Base-by-base conservation (phyloP, 306 rosid genomes). In the Vicia faba region DNA sequence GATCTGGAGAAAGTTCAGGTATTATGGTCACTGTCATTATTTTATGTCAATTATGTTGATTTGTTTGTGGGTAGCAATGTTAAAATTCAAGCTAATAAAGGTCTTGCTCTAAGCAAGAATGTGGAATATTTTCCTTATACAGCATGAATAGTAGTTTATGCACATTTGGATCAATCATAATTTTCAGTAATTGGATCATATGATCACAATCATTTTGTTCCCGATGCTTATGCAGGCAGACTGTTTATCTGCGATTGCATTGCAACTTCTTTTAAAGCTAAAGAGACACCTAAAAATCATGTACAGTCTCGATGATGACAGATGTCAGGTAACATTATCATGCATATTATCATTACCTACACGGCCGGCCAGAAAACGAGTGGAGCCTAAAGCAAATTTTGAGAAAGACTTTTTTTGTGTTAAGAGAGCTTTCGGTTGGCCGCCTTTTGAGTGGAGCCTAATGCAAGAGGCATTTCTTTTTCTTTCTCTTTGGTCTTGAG, bases 191-290 rank as follows among this genome's bases (percentile, higher is more conserved):
- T 70, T 72, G 51, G 57, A 45, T 48, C 11, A 36, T 57, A 13
- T 38, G 36, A 14, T 11, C 9, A 4, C 11, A 0, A 26, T 43
- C 35, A 28, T 61, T 55, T 60, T 56, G 62, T 59, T 58, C 39
- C 60, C 13, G 38, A 70, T 73, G 70, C 68, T 68, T 66, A 33
- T 68, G 75, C 86, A 93, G 97, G 87, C 73, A 4, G 96, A 85
- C 74, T 90, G 97, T 76, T 78, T 90, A 39, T 79, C 89, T 0
- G 97, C 96, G 16, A 78, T 80, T 75, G 88, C 96, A 7, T 68
- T 95, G 86, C 99, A 95, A 82, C 95, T 95, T 75, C 97, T 95
- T 69, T 73, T 95, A 81, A 95, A 85, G 83, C 84, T 95, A 43
- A 95, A 95, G 84, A 95, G 97, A 70, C 96, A 95, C 76, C 88